Evolutionary conservation across 2,329 filamentous ascomycete genomes (phyloP).

Genomic region (Chalaropsis ovoidea): DNA sequence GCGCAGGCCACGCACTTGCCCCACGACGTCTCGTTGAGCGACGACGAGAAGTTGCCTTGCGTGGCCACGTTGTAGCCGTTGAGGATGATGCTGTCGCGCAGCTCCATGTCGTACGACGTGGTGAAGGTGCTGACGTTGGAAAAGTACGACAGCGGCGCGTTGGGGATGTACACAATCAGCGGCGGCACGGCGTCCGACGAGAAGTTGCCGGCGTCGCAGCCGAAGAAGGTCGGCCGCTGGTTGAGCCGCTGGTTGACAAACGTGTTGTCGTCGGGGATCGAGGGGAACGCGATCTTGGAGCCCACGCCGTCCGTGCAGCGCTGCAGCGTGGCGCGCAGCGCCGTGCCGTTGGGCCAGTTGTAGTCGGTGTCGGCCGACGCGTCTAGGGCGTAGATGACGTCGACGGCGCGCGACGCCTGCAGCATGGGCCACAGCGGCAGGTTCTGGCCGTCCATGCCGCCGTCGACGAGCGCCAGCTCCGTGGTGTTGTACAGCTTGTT

Average conservation of each 20-base stretch:
- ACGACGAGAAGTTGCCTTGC: constrained; percentile 66
- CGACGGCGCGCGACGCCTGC: constrained; percentile 42
- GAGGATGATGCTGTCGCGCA: constrained; percentile 69
- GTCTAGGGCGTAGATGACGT: constrained; percentile 56
- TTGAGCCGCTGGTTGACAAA: constrained; percentile 52
- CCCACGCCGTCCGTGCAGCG: constrained; percentile 40
- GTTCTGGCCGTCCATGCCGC: constrained; percentile 70
- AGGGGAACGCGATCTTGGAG: constrained; percentile 48
- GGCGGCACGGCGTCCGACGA: constrained; percentile 47
- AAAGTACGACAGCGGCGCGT: constrained; percentile 63
- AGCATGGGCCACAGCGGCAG: constrained; percentile 61
- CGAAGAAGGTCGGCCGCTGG: constrained; percentile 52
- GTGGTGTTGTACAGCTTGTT: constrained; percentile 38
- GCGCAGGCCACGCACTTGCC: constrained; percentile 79
- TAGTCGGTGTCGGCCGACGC: constrained; percentile 50
- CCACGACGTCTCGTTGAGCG: constrained; percentile 51
- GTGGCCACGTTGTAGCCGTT: constrained; percentile 83
- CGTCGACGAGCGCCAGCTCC: constrained; percentile 64
- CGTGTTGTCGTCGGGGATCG: constrained; percentile 45
- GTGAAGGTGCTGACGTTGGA: constrained; percentile 76
- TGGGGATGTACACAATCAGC: constrained; percentile 79
- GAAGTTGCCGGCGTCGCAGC: constrained; percentile 49
- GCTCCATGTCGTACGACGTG: constrained; percentile 48
- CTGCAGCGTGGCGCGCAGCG: constrained; percentile 48
- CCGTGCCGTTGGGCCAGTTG: constrained; percentile 52